Evolutionary conservation across 2,329 filamentous ascomycete species (phyloP), one percentile per base, ranked within the genome.

Genomic region (Byssothecium circinans): DNA sequence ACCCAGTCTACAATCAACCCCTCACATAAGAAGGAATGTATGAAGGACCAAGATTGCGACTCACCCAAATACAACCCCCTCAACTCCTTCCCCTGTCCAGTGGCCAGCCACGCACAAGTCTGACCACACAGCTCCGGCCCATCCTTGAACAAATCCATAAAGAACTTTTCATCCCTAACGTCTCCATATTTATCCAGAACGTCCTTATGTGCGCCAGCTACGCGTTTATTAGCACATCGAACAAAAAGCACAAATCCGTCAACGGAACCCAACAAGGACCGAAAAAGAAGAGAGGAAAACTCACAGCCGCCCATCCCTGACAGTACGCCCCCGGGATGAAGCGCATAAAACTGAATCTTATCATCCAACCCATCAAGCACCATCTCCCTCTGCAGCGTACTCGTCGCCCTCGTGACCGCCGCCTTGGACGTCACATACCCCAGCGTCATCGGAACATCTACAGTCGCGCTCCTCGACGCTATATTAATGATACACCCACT

Each of bases 401-500:
- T 61, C 15, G 62, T 65, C 8, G 61, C 64, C 3, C 64, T 57
- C 7, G 62, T 61, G 23, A 67, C 23, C 8, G 64, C 61, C 8
- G 62, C 62, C 45, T 67, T 67, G 3, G 54, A 60, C 1, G 57
- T 56, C 4, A 61, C 61, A 27, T 65, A 67, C 14, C 61, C 64
- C 3, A 65, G 40, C 1, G 62, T 65, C 62, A 67, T 65, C 3
- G 62, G 61, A 3, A 67, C 62, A 37, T 67, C 61, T 2, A 67
- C 61, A 0, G 62, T 67, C 2, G 61, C 64, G 22, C 60, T 60
- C 3, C 62, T 50, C 6, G 56, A 62, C 1, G 62, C 60, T 18
- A 67, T 65, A 37, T 65, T 65, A 45, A 65, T 65, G 19, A 67
- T 65, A 23, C 62, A 67, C 11, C 64, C 64, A 14, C 50, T 41